Percentiles rank a stretch among this genome's conserved stretches.
These are phyloP conservation scores for Rubroboletus pulcherrimus DNA, from an alignment of 768 basidiomycete species.

Conservation along the genomic window DNA sequence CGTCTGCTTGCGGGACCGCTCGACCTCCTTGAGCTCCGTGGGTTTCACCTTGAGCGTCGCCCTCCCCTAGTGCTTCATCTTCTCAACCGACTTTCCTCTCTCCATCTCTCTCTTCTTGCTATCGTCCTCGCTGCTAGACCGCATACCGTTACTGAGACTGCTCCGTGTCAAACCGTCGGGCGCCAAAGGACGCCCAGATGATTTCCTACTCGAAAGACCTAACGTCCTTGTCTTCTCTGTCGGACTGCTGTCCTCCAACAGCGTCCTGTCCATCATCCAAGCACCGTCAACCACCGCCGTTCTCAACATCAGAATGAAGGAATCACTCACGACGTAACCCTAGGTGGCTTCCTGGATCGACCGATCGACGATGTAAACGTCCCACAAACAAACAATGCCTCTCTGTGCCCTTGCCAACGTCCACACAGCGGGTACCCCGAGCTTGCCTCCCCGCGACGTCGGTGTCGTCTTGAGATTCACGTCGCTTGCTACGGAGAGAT, in stretches of 20 bases:
- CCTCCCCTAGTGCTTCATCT: constrained; percentile 16
- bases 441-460: constrained; percentile 32
- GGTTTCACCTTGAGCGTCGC: constrained; percentile 11
- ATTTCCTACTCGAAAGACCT: constrained; percentile 30
- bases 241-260: constrained; percentile 33
- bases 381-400: constrained; percentile 77
- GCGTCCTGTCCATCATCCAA: constrained; percentile 19
- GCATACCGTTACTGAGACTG: constrained; percentile 16
- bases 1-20: constrained; percentile 57
- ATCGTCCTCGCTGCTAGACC: constrained; percentile 20
- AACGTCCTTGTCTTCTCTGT: constrained; percentile 46
- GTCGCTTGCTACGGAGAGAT: too few species aligned
- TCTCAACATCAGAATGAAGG: not conserved
- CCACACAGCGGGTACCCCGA: constrained; percentile 49
- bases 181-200: constrained; percentile 39
- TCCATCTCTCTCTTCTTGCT: constrained; percentile 14
- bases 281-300: not conserved
- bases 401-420: constrained; percentile 45
- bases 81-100: constrained; percentile 26
- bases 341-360: constrained; percentile 77
- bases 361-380: constrained; percentile 58
- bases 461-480: constrained; percentile 25
- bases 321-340: constrained; percentile 55
- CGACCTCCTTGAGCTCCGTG: constrained; percentile 32
- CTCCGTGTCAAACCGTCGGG: constrained; percentile 33